Base-by-base conservation (phyloP, 1,284 basidiomycete genomes). In the Dichomitus squalens region DNA sequence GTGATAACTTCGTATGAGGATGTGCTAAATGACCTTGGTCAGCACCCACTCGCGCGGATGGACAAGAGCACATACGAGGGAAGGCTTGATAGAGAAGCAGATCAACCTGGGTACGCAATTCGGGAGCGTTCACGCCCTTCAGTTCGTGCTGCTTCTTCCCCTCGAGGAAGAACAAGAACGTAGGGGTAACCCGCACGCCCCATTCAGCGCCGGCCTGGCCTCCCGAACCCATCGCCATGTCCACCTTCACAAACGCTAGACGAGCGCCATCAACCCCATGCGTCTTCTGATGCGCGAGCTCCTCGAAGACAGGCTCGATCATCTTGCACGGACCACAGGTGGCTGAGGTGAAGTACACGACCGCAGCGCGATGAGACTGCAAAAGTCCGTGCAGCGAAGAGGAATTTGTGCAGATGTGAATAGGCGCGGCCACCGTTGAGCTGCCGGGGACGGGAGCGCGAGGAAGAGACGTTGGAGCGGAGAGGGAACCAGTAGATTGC, bases 161-260 rank as follows among this genome's bases (percentile, higher is more conserved):
- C 59, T 91, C 79, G 63, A 87, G 70, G 76, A 93, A 95, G 75
- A 92, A 93, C 51, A 90, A 76, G 70, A 95, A 95, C 4, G 93
- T 95, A 3, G 94, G 93, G 0, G 92, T 95, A 0, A 81, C 92
- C n/a, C 80, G 72, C 1, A 96, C 84, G 3, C 82, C 77, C 74
- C 84, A 90, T 66, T 88, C 78, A 0, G 75, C 68, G 0, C 89
- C 91, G 25, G 94, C 73, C 47, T 75, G 74, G 7, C 76, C 68
- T 0, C 86, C 87, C 70, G 85, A 73, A 1, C 88, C 90, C 5
- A 88, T 81, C 7, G 80, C 83, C 62, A 93, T 74, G 74, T 95
- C 93, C 36, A 95, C 82, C 74, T 92, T 92, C 7, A 88, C 83
- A 66, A 95, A 95, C 2, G 84, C 90, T 16, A 86, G 8, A 78